Evolutionary conservation across 108 stramenopile genomes (phyloP).

Genomic region (Fragilariopsis cylindrus): DNA sequence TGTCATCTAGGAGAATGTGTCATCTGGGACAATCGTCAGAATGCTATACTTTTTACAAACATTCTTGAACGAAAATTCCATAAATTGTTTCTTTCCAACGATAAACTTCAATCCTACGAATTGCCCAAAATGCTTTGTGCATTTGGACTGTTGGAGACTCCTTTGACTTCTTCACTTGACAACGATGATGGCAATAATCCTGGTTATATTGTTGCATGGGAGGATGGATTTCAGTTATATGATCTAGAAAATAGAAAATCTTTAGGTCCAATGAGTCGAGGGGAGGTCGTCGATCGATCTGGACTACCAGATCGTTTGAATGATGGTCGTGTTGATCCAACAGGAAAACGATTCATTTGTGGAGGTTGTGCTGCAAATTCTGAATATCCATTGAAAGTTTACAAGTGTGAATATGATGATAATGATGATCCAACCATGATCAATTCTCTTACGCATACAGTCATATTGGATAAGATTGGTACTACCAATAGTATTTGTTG

Average conservation of each 20-base stretch:
- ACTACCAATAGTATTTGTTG: conserved; percentile 47
- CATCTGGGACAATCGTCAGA: conserved; percentile 37
- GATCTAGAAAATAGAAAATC: conserved; percentile 14
- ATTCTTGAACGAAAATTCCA: conserved; percentile 43
- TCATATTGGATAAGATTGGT: conserved; percentile 36
- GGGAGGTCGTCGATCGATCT: conserved; percentile 42
- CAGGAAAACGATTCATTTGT: conserved; percentile 45
- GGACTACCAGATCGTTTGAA: conserved; percentile 44
- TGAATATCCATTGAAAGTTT: conserved; percentile 38
- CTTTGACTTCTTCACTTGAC: not conserved
- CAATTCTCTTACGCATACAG: conserved; percentile 22
- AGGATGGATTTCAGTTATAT: conserved; percentile 55
- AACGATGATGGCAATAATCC: conserved; percentile 1
- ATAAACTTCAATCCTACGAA: conserved; percentile 9
- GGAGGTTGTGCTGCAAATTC: conserved; percentile 41
- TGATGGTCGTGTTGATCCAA: conserved; percentile 49
- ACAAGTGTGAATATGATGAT: conserved; percentile 32
- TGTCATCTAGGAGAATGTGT: conserved; percentile 47
- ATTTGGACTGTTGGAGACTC: conserved; percentile 31
- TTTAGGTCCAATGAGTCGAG: conserved; percentile 30
- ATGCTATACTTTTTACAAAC: conserved; percentile 33
- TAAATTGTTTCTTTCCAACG: conserved; percentile 18
- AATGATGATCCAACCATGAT: not conserved
- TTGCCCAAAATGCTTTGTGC: conserved; percentile 44
- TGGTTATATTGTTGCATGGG: conserved; percentile 50